Evolutionary conservation across 208 protist species (phyloP), one percentile per base, ranked within the genome.

Genomic region (Leishmania gerbilli): DNA sequence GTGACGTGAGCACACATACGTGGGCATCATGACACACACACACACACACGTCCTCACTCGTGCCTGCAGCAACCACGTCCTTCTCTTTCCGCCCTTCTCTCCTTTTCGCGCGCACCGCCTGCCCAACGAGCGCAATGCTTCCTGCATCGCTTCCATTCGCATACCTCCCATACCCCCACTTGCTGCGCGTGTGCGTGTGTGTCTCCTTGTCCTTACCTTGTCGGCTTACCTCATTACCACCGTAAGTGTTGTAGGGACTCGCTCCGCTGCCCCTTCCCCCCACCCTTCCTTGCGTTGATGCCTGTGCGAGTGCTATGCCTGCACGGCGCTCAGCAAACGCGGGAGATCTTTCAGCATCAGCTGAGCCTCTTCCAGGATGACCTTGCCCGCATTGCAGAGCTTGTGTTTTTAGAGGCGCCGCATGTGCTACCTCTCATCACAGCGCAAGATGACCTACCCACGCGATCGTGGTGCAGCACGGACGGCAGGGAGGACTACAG

Each of bases 261-360:
- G 55, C 27, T 55, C 67, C 19, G 45, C 49, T 62, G 13, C 53
- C n/a, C 9, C 31, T 42, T 71, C 71, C 9, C 51, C 53, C 34
- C 68, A 67, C 27, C 62, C 31, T 60, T 53, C 58, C 40, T 34
- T 49, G 56, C 34, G 53, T 40, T 40, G 75, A 86, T 78, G 82
- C 77, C 84, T 51, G 79, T 92, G 76, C 84, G 80, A 56, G 82
- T 96, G 34, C 82, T 98, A 68, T 96, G 93, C 64, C 78, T 98
- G 47, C 95, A 98, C 64, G 95, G 95, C 69, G 82, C 77, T 19
- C 92, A 80, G n/a, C 95, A 98, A 76, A 96, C 91, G 24, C 90
- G 78, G 19, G 92, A 95, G 60, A 95, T 96, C 13, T 96, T 98
- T 83, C 87, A 93, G 76, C 90, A 96, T 78, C 91, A 96, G 75